Evolutionary conservation across 495 filamentous ascomycete genomes (phyloP).

Genomic region (Trichoderma erinaceum): DNA sequence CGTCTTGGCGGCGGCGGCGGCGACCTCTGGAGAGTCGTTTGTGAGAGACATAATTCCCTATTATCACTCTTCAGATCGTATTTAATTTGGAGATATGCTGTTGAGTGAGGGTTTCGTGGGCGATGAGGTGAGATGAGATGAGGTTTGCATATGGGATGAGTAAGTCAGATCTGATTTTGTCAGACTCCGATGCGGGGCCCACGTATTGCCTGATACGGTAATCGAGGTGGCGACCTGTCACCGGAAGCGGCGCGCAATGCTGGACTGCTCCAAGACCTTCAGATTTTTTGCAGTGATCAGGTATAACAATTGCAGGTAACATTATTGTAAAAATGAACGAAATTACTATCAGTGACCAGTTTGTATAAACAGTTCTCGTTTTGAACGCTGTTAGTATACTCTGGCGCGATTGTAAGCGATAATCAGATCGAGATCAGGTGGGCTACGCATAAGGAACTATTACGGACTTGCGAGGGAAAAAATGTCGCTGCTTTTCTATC

Average conservation of each 20-base stretch:
- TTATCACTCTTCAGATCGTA: neutral
- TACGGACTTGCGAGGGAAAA: too few relatives aligned
- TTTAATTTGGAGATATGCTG: neutral
- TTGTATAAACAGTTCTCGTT: too few relatives aligned
- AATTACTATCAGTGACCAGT: too few relatives aligned
- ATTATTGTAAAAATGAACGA: too few relatives aligned
- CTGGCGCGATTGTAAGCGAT: too few relatives aligned
- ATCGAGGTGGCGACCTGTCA: neutral
- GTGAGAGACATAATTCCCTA: constrained; percentile 62
- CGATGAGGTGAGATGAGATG: neutral
- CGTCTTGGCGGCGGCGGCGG: constrained; percentile 61
- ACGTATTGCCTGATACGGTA: neutral
- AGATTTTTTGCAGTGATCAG: neutral
- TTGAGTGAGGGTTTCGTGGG: neutral
- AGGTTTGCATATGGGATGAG: neutral
- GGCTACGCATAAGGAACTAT: too few relatives aligned
- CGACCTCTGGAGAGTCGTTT: constrained; percentile 59
- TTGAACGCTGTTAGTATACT: too few relatives aligned
- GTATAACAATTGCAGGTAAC: too few relatives aligned
- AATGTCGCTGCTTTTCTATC: too few relatives aligned
- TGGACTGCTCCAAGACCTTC: neutral
- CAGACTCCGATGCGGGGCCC: constrained; percentile 1
- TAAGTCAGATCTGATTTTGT: constrained; percentile 5
- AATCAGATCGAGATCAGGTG: too few relatives aligned
- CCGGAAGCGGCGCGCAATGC: neutral